A percentile compares a stretch with the other conserved stretches of the same genome.
Evolutionary conservation across 1,139 yeast genomes (phyloP).

Genomic region (Kluyveromyces marxianus): DNA sequence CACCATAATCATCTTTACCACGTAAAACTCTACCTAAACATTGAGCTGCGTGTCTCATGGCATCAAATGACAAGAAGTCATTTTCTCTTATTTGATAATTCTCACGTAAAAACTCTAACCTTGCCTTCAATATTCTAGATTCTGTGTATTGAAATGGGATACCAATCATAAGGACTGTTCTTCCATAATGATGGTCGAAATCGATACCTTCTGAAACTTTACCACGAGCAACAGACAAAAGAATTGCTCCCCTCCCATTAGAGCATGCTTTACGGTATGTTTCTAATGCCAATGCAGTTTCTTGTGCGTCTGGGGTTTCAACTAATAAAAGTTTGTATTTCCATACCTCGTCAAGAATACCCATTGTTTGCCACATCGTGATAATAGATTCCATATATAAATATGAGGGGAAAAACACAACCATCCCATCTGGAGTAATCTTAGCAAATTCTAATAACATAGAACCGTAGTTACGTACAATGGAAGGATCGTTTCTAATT

Average conservation of each 20-base stretch:
- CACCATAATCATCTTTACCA: slow-evolving; percentile 97
- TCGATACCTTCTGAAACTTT: slow-evolving; percentile 98
- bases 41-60: slow-evolving; percentile 99
- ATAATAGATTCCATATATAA: slow-evolving; percentile 96
- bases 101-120: slow-evolving; percentile 87
- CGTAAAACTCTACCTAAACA: slow-evolving; percentile 94
- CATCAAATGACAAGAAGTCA: slow-evolving; percentile 93
- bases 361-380: slow-evolving; percentile 98
- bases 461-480: slow-evolving; percentile 93
- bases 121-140: slow-evolving; percentile 88
- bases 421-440: slow-evolving; percentile 96
- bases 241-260: slow-evolving; percentile 95
- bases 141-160: slow-evolving; percentile 98
- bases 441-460: slow-evolving; percentile 86
- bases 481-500: slow-evolving; percentile 95
- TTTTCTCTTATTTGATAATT: slow-evolving; percentile 88
- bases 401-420: slow-evolving; percentile 94
- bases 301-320: slow-evolving; percentile 99
- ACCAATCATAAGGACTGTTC: slow-evolving; percentile 97
- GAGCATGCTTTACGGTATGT: slow-evolving; percentile 95
- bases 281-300: slow-evolving; percentile 88
- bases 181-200: slow-evolving; percentile 97
- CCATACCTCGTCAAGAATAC: slow-evolving; percentile 97
- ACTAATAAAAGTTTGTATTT: slow-evolving; percentile 88
- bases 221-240: slow-evolving; percentile 96